phyloP scores from a whole-genome alignment of 495 filamentous ascomycete species.

The Penicillium egyptiacum region DNA sequence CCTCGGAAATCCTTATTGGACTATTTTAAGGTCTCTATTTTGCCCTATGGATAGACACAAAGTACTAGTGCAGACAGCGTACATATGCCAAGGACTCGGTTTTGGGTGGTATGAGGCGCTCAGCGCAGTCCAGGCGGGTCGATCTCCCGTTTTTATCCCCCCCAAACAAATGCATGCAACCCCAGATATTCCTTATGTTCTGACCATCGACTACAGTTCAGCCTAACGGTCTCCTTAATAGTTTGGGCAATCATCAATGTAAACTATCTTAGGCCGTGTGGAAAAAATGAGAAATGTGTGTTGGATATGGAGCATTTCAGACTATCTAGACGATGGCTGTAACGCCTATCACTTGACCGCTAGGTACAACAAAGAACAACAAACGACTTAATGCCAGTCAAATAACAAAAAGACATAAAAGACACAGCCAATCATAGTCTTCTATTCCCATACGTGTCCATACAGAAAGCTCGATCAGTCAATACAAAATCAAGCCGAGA shows the following conservation, averaged over 20 bases:
- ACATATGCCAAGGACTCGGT: not conserved
- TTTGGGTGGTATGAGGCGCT: not conserved
- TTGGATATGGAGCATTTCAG: no score
- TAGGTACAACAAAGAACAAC: not conserved
- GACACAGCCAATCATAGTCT: not conserved
- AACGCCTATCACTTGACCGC: not conserved
- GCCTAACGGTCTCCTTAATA: not conserved
- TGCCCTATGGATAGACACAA: not conserved
- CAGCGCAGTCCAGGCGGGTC: not conserved
- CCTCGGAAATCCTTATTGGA: not conserved
- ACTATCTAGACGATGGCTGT: not conserved
- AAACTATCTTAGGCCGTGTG: no score
- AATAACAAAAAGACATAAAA: not conserved
- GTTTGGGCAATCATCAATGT: not conserved
- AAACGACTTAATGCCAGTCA: not conserved
- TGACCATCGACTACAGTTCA: no score
- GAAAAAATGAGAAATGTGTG: not conserved
- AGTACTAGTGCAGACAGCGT: not conserved
- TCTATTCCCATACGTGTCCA: not conserved
- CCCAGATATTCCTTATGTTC: not conserved
- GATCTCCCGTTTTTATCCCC: constrained; percentile 1
- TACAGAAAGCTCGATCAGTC: not conserved
- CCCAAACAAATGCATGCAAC: not conserved
- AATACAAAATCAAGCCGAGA: not conserved
- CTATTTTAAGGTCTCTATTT: not conserved